Conservation (phyloP, 495 filamentous ascomycete genomes). For the Aspergillus leporis region DNA sequence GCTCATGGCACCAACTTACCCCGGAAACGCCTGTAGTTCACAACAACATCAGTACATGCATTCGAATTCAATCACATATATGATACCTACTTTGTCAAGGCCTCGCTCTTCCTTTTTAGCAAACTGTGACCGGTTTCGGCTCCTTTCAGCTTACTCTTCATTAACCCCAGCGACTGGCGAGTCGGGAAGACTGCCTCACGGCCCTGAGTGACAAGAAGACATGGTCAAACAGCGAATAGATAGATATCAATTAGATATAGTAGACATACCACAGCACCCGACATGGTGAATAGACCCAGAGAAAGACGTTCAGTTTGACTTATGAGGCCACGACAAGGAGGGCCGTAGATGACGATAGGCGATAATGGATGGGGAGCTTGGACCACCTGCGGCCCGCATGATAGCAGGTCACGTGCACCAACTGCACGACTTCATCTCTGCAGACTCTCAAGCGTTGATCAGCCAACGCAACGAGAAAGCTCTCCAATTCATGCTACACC, state of each 20-base stretch:
- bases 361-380: slow-evolving; percentile 30
- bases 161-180: slow-evolving; percentile 90
- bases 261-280: slow-evolving; percentile 56
- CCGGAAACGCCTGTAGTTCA: slow-evolving; percentile 71
- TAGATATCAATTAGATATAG: not conserved
- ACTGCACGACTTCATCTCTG: slow-evolving; percentile 30
- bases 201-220: slow-evolving; percentile 29
- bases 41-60: slow-evolving; percentile 15
- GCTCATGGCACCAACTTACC: slow-evolving; percentile 49
- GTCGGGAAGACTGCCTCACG: slow-evolving; percentile 95
- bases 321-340: slow-evolving; percentile 17
- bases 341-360: slow-evolving; percentile 21
- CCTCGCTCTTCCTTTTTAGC: slow-evolving; percentile 91
- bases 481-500: slow-evolving; percentile 30
- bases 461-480: slow-evolving; percentile 30
- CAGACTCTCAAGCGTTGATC: slow-evolving; percentile 17
- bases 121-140: slow-evolving; percentile 87
- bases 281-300: slow-evolving; percentile 42
- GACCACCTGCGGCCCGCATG: slow-evolving; percentile 29
- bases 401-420: slow-evolving; percentile 29
- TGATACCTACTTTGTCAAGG: slow-evolving; percentile 73
- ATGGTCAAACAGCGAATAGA: slow-evolving; percentile 5
- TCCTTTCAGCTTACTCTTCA: slow-evolving; percentile 99
- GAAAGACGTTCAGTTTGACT: slow-evolving; percentile 17
- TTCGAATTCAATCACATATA: not conserved